phyloP scores from a whole-genome alignment of 305 asterid species.

The Fraxinus platypoda region DNA sequence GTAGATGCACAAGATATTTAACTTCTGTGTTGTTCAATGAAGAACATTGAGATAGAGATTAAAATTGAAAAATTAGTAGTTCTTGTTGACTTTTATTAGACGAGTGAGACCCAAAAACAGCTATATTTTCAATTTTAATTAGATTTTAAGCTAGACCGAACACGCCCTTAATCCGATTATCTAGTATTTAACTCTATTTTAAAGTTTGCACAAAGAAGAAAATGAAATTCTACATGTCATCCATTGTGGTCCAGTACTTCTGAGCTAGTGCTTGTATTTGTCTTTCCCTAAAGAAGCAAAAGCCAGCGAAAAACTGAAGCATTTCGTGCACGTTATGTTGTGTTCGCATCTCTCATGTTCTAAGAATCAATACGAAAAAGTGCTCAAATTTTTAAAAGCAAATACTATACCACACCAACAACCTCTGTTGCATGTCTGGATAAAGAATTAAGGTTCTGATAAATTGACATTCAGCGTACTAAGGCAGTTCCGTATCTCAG shows the following conservation, averaged over 20 bases:
- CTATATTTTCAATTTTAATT: too few relatives aligned
- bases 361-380: neutral
- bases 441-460: neutral
- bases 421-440: neutral
- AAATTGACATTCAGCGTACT: neutral
- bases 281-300: neutral
- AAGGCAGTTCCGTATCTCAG: neutral
- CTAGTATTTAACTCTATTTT: neutral
- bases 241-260: neutral
- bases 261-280: neutral
- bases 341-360: neutral
- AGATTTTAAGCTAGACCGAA: too few relatives aligned
- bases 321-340: neutral
- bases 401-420: neutral
- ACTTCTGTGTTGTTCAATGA: neutral
- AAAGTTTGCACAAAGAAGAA: neutral
- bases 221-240: neutral
- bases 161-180: neutral
- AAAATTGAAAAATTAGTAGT: too few relatives aligned
- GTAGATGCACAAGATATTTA: slow-evolving; percentile 13
- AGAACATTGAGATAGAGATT: slow-evolving; percentile 1
- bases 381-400: neutral
- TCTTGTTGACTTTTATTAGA: too few relatives aligned
- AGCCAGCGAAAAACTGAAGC: neutral
- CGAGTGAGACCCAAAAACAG: too few relatives aligned